Conservation (phyloP, 805 yeast species). For the Candida pseudoglaebosa region DNA sequence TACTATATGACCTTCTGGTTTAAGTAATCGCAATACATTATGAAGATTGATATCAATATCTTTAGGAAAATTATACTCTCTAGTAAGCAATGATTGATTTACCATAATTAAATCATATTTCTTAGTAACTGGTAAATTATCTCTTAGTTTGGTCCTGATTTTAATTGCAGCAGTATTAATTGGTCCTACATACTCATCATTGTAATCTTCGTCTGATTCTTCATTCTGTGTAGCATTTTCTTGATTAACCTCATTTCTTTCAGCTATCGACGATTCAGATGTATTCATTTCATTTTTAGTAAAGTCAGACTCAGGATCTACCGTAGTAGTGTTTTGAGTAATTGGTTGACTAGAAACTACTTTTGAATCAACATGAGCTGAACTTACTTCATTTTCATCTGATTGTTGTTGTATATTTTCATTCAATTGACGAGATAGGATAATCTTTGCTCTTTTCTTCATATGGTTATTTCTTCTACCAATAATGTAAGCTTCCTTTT, state of each 20-base stretch:
- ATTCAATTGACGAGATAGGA: conserved; percentile 64
- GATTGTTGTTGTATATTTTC: conserved; percentile 25
- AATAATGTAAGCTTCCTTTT: conserved; percentile 67
- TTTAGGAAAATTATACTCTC: conserved; percentile 58
- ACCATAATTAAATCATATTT: conserved; percentile 81
- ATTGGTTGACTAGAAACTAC: not conserved
- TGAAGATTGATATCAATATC: conserved; percentile 70
- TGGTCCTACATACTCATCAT: conserved; percentile 30
- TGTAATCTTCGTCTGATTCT: conserved; percentile 3
- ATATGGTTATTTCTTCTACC: conserved; percentile 59
- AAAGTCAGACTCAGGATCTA: too few species aligned
- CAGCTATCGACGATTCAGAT: too few species aligned
- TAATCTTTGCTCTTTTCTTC: conserved; percentile 74
- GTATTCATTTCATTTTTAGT: too few species aligned
- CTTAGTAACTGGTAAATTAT: conserved; percentile 46
- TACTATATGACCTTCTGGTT: conserved; percentile 77
- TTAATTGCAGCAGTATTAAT: conserved; percentile 56
- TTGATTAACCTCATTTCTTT: not conserved
- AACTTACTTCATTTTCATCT: conserved; percentile 5
- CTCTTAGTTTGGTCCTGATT: conserved; percentile 52
- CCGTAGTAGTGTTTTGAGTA: too few species aligned
- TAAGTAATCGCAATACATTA: conserved; percentile 53
- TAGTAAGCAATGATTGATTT: conserved; percentile 68
- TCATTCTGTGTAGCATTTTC: not conserved
- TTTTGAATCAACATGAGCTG: too few species aligned